These are phyloP conservation scores for Stachybotrys elegans DNA, from an alignment of 2,329 filamentous ascomycete genomes.

Conservation along the genomic window DNA sequence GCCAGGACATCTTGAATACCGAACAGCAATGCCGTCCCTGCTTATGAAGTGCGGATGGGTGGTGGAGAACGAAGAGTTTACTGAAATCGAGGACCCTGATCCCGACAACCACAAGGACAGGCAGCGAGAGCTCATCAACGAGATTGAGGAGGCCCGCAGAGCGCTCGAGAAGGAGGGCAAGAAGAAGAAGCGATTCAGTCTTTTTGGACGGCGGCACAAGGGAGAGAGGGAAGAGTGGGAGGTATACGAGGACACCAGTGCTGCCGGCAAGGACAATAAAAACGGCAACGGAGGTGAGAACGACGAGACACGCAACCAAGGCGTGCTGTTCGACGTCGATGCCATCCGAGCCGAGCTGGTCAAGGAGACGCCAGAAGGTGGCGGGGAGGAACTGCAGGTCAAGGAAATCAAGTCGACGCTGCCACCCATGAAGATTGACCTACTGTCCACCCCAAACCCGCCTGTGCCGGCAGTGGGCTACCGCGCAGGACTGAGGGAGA, in stretches of 20 bases:
- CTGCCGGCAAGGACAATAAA: slow-evolving; percentile 31
- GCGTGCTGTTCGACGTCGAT: slow-evolving; percentile 89
- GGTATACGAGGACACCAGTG: slow-evolving; percentile 78
- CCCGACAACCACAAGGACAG: slow-evolving; percentile 85
- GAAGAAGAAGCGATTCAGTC: slow-evolving; percentile 56
- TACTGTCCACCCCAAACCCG: slow-evolving; percentile 29
- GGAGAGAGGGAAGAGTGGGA: slow-evolving; percentile 86
- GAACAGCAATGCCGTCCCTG: slow-evolving; percentile 82
- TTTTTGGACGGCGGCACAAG: slow-evolving; percentile 82
- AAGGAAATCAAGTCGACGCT: slow-evolving; percentile 83
- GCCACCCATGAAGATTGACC: slow-evolving; percentile 79
- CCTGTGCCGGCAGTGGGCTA: slow-evolving; percentile 14
- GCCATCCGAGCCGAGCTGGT: slow-evolving; percentile 85
- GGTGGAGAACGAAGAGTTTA: slow-evolving; percentile 89
- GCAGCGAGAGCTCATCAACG: slow-evolving; percentile 89
- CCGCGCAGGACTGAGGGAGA: slow-evolving; percentile 31
- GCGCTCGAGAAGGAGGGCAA: slow-evolving; percentile 77
- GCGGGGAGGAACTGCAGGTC: slow-evolving; percentile 54
- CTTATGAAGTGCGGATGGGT: slow-evolving; percentile 85
- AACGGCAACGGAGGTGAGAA: slow-evolving; percentile 30
- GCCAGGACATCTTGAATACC: slow-evolving; percentile 94
- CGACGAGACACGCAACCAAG: slow-evolving; percentile 47
- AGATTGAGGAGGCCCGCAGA: slow-evolving; percentile 91
- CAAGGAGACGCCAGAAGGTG: slow-evolving; percentile 48
- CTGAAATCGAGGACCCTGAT: slow-evolving; percentile 94